Percentiles rank a stretch among this genome's conserved stretches.
phyloP scores from a whole-genome alignment of 2,329 filamentous ascomycete genomes.

The Aaosphaeria arxii region DNA sequence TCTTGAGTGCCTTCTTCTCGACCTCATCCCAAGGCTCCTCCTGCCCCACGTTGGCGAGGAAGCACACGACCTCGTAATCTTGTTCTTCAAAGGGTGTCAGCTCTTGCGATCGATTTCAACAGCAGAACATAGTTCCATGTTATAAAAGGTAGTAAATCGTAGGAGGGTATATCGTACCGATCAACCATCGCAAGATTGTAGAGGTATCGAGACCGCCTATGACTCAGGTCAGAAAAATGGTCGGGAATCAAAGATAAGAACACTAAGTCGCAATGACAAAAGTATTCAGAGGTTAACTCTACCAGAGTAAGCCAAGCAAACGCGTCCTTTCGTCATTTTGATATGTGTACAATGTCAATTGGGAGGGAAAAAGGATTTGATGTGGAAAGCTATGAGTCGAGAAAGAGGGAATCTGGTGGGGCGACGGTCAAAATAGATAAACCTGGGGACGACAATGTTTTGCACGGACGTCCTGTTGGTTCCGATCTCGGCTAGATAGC shows the following conservation, averaged over 20 bases:
- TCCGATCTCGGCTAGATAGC: too few relatives aligned
- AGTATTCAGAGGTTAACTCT: slow-evolving; percentile 3
- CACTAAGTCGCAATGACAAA: too few relatives aligned
- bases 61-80: slow-evolving; percentile 63
- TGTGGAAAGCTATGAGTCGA: not conserved
- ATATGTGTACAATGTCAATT: slow-evolving; percentile 3
- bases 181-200: slow-evolving; percentile 42
- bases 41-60: slow-evolving; percentile 58
- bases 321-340: slow-evolving; percentile 42
- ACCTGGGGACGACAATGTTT: too few relatives aligned
- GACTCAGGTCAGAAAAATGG: slow-evolving; percentile 19
- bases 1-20: slow-evolving; percentile 67
- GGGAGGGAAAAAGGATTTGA: slow-evolving; percentile 7
- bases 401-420: too few relatives aligned
- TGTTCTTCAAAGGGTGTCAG: slow-evolving; percentile 37
- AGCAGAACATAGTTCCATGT: too few relatives aligned
- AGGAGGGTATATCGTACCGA: slow-evolving; percentile 16
- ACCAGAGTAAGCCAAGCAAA: slow-evolving; percentile 50
- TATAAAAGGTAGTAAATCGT: not conserved
- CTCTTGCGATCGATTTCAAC: not conserved
- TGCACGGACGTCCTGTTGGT: too few relatives aligned
- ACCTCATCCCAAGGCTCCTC: slow-evolving; percentile 54
- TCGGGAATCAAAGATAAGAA: not conserved
- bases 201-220: slow-evolving; percentile 58
- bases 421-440: too few relatives aligned